Base-by-base conservation (phyloP, 495 filamentous ascomycete species). In the Usnea hakonensis region DNA sequence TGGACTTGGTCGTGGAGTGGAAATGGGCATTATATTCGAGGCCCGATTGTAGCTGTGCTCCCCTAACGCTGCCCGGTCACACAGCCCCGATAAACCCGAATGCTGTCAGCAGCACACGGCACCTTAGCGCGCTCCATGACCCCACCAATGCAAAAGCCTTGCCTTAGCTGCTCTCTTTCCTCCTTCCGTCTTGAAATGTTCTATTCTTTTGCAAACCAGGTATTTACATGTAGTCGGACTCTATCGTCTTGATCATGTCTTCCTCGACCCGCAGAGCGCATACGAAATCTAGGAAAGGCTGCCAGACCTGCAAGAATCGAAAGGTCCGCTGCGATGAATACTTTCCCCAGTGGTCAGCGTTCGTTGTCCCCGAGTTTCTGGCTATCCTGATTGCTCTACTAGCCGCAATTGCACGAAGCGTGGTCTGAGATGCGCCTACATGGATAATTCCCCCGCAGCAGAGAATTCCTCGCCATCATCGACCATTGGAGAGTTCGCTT, bases 381-480 rank as follows among this genome's bases (percentile, higher is more conserved):
- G 28, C 1, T 50, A 11, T 50, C 9, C 26, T 50, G 13, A 50
- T 30, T 16, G 46, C 21, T 17, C 26, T 17, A 30, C 17, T 7
- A 50, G 46, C 26, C 46, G 46, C 26, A 50, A 30, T 50, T 48
- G 44, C 44, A 48, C 44, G 11, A 48, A 28, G 44, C 44, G 44
- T 16, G 44, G 44, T 48, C 23, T 48, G 14, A 48, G 44, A 48
- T 48, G 44, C 44, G 44, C 44, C 44, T 48, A 48, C 46, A 50
- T 50, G 46, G 46, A 50, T 30, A 5, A 50, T 50, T 4, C 13
- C 30, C 13, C 23, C 9, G 46, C 5, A 3, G 46, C 23, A 28
- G 46, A 30, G 17, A 50, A 30, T 50, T 3, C 46, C 23, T 30
- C 26, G 5, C 46, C 13, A 7, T 21, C 26, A 6, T 50, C 26